phyloP scores from a whole-genome alignment of 1,284 basidiomycete species.

The Cutaneotrichosporon arboriforme region DNA sequence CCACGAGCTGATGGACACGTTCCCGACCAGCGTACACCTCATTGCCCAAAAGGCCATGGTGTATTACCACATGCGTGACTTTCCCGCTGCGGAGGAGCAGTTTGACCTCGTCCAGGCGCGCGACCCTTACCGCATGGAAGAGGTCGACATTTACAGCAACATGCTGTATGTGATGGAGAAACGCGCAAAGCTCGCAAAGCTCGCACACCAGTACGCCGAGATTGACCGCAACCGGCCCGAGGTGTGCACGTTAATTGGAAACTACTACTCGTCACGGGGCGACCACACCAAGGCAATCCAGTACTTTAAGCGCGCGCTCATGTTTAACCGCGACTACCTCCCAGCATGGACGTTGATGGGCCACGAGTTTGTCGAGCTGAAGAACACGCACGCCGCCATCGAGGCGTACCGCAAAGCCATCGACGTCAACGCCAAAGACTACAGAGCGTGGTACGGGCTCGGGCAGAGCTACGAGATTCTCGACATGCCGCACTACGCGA shows the following conservation, averaged over 20 bases:
- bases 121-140: slow-evolving; percentile 88
- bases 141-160: slow-evolving; percentile 94
- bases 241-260: slow-evolving; percentile 90
- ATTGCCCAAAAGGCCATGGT: slow-evolving; percentile 78
- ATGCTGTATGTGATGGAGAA: slow-evolving; percentile 94
- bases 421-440: slow-evolving; percentile 93
- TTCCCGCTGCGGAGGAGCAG: slow-evolving; percentile 70
- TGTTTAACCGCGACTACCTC: slow-evolving; percentile 88
- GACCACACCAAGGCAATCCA: slow-evolving; percentile 95
- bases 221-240: slow-evolving; percentile 87
- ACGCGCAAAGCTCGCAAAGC: slow-evolving; percentile 75
- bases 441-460: slow-evolving; percentile 96
- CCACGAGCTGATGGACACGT: slow-evolving; percentile 70
- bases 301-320: slow-evolving; percentile 89
- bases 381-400: slow-evolving; percentile 97
- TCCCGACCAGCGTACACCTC: slow-evolving; percentile 78
- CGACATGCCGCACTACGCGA: slow-evolving; percentile 91
- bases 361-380: slow-evolving; percentile 97
- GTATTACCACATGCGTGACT: slow-evolving; percentile 87
- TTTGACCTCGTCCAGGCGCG: slow-evolving; percentile 73
- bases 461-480: slow-evolving; percentile 96
- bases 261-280: slow-evolving; percentile 86
- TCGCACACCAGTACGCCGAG: slow-evolving; percentile 85
- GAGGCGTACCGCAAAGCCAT: slow-evolving; percentile 95
- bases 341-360: slow-evolving; percentile 99